phyloP scores from a whole-genome alignment of 1,139 yeast genomes.

The Blastobotrys niveus region DNA sequence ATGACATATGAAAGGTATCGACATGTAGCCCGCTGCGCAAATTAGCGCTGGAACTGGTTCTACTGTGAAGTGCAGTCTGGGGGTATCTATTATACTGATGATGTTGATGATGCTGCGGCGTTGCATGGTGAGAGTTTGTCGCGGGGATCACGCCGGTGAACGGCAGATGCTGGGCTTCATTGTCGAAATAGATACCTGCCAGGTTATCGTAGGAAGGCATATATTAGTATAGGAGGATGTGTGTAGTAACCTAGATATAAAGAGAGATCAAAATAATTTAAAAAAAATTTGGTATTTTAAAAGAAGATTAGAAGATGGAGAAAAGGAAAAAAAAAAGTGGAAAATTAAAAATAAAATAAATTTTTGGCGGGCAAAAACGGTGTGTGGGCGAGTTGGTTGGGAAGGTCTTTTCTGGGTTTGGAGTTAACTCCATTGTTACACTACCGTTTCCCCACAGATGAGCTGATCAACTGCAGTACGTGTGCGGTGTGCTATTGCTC shows the following conservation, averaged over 20 bases:
- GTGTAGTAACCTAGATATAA: neutral
- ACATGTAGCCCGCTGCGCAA: constrained; percentile 13
- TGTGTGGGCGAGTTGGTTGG: too few species aligned
- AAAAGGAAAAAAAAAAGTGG: too few species aligned
- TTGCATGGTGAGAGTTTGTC: constrained; percentile 4
- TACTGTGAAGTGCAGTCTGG: neutral
- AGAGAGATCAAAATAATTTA: neutral
- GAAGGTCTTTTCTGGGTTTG: too few species aligned
- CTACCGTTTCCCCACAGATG: too few species aligned
- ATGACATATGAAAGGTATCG: constrained; percentile 14
- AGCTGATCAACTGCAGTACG: too few species aligned
- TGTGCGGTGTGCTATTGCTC: too few species aligned
- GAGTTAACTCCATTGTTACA: too few species aligned
- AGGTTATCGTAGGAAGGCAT: constrained; percentile 18
- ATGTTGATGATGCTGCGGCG: neutral
- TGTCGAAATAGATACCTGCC: constrained; percentile 18
- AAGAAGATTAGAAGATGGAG: neutral
- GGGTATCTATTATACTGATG: neutral
- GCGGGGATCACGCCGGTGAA: constrained; percentile 12
- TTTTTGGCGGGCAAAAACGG: too few species aligned
- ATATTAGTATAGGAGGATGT: too few species aligned
- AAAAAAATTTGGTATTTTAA: neutral
- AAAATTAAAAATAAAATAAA: too few species aligned
- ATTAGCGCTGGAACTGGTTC: constrained; percentile 12
- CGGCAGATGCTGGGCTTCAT: constrained; percentile 14